phyloP scores from a whole-genome alignment of 106 monocot genomes.

The Iris macrosiphon region DNA sequence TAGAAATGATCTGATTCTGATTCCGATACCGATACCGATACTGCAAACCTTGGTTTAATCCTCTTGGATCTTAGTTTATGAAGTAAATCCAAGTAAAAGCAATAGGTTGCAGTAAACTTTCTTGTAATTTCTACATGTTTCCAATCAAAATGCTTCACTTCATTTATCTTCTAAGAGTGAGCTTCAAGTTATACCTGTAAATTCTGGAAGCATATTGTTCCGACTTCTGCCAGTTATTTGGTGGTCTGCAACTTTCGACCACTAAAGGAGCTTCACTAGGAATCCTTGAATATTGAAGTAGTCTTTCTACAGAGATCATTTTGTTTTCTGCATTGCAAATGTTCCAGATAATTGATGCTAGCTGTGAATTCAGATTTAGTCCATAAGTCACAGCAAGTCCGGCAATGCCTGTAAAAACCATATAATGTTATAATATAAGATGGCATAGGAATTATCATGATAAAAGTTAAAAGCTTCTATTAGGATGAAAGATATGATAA shows the following conservation, averaged over 20 bases:
- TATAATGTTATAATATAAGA: neutral
- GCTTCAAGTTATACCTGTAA: constrained; percentile 64
- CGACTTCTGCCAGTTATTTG: constrained; percentile 51
- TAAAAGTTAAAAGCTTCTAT: neutral
- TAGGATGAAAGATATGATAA: neutral
- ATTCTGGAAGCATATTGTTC: constrained; percentile 47
- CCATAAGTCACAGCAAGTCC: constrained; percentile 86
- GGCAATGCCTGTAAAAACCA: constrained; percentile 45
- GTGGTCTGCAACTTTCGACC: constrained; percentile 45
- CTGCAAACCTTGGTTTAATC: too few species aligned
- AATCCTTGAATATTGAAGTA: constrained; percentile 70
- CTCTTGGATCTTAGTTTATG: too few species aligned
- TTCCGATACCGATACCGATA: too few species aligned
- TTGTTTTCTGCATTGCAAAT: constrained; percentile 80
- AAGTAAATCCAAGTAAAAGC: too few species aligned
- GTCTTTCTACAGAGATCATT: constrained; percentile 89
- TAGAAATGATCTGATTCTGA: too few species aligned
- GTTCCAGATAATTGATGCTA: constrained; percentile 61
- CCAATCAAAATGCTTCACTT: too few species aligned
- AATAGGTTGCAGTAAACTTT: too few species aligned
- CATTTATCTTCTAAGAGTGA: too few species aligned
- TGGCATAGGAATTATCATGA: neutral
- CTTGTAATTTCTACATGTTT: too few species aligned
- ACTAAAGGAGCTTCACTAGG: constrained; percentile 67
- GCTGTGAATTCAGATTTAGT: constrained; percentile 63